These are phyloP conservation scores for Pseudoscleropodium purum DNA, from an alignment of 225 moss, liverwort and hornwort species.

Conservation along the genomic window DNA sequence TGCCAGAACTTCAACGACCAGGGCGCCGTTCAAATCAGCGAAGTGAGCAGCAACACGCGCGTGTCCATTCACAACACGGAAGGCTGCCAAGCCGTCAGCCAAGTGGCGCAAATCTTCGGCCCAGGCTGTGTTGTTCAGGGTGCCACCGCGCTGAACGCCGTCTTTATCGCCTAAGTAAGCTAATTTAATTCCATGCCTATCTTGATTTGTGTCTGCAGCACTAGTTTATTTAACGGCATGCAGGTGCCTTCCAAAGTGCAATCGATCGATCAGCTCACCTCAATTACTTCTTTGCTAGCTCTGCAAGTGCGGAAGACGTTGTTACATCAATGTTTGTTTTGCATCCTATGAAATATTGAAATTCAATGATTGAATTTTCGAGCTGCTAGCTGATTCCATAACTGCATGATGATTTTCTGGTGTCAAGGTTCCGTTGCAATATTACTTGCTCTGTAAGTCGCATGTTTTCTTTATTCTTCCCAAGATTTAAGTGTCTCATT, in stretches of 20 bases:
- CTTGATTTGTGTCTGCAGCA: not conserved
- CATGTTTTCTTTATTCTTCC: not conserved
- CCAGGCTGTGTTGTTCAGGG: conserved; percentile 19
- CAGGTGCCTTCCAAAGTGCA: not conserved
- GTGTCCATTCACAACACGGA: conserved; percentile 37
- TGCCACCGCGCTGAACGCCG: conserved; percentile 1
- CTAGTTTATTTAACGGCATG: not conserved
- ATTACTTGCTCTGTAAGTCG: too few relatives aligned
- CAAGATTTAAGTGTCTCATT: not conserved
- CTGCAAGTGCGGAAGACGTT: not conserved
- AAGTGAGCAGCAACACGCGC: conserved; percentile 1
- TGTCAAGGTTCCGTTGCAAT: too few relatives aligned
- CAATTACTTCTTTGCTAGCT: not conserved
- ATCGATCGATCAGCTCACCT: not conserved
- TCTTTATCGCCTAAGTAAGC: conserved; percentile 12
- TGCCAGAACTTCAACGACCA: conserved; percentile 31
- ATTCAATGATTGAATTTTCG: too few relatives aligned
- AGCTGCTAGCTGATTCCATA: too few relatives aligned
- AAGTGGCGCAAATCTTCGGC: conserved; percentile 34
- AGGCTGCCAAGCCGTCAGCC: not conserved
- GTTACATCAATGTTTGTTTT: not conserved
- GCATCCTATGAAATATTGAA: not conserved
- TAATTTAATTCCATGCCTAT: not conserved
- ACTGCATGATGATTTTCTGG: not conserved
- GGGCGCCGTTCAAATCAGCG: conserved; percentile 23